Evolutionary conservation across 1,284 basidiomycete genomes (phyloP), one percentile per base, ranked within the genome.

Genomic region (Ceratobasidium sp.): DNA sequence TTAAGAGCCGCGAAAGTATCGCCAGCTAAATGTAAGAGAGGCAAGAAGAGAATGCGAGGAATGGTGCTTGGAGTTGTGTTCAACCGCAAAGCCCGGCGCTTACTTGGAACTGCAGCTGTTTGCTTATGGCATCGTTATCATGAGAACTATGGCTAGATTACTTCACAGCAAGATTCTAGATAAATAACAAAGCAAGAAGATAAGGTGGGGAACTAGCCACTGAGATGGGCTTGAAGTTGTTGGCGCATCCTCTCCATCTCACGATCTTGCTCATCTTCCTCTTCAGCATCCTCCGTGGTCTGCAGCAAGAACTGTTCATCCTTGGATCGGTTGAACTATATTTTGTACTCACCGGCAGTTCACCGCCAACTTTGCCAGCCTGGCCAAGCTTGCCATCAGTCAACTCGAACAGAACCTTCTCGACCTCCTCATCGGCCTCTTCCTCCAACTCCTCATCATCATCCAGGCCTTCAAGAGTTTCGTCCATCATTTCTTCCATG

Each of bases 371-470:
- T 37, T 88, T 84, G 7, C 93, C 94, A 65, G 90, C 93, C 83
- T 93, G 90, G 6, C 96, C 96, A 3, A 98, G 87, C 85, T 98
- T 98, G 79, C 97, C 98, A 81, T 98, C 93, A 6, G 98, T 99
- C 77, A 99, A 88, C 78, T 99, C 95, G 81, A 93, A 98, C 52
- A 99, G 84, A 2, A 99, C 95, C 83, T 97, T 98, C 83, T 99
- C 97, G 13, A 99, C 95, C 82, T 99, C 98, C 25, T 90, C 95
- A 81, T 99, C 95, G 0, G 98, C 98, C 84, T 99, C 98, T 80
- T 97, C 96, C 81, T 98, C 96, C 66, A 99, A 84, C 80, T 97
- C 97, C 78, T 97, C 96, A 71, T 98, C 96, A 78, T 98, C 96
- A 9, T 95, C 93, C 83, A 95, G 87, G 19, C 81, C 80, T 62